A percentile compares a stretch with the other conserved stretches of the same genome.
These are phyloP conservation scores for Malus asiatica DNA, from an alignment of 306 rosid genomes.

Conservation along the genomic window DNA sequence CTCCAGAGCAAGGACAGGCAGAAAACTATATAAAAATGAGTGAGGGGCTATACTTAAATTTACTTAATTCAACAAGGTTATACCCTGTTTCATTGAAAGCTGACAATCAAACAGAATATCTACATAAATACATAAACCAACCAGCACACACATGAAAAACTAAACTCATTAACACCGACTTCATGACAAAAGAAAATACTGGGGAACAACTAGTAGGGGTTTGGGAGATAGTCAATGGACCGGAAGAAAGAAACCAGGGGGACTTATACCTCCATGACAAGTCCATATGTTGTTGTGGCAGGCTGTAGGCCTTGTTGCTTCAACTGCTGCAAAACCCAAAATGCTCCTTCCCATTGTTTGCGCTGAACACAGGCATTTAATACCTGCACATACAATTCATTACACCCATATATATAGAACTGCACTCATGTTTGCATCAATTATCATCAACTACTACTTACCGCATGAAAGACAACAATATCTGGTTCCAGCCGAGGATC, in stretches of 20 bases:
- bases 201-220: background rate
- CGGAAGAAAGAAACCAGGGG: slow-evolving; percentile 16
- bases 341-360: slow-evolving; percentile 95
- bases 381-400: slow-evolving; percentile 42
- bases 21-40: background rate
- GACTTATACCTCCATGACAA: slow-evolving; percentile 82
- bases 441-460: slow-evolving; percentile 31
- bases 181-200: background rate
- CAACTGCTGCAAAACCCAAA: slow-evolving; percentile 91
- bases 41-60: background rate
- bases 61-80: background rate
- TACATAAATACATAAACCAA: background rate
- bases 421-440: background rate
- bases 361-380: slow-evolving; percentile 75
- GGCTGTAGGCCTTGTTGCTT: slow-evolving; percentile 52
- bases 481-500: slow-evolving; percentile 92
- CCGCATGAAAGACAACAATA: slow-evolving; percentile 71
- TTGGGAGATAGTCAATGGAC: background rate
- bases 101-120: background rate
- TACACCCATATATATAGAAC: background rate
- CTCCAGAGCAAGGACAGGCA: background rate
- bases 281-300: slow-evolving; percentile 67
- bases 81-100: background rate
- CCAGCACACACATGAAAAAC: background rate
- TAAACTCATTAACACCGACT: background rate